Conservation (phyloP, 768 basidiomycete genomes). For the Suillus lakei region DNA sequence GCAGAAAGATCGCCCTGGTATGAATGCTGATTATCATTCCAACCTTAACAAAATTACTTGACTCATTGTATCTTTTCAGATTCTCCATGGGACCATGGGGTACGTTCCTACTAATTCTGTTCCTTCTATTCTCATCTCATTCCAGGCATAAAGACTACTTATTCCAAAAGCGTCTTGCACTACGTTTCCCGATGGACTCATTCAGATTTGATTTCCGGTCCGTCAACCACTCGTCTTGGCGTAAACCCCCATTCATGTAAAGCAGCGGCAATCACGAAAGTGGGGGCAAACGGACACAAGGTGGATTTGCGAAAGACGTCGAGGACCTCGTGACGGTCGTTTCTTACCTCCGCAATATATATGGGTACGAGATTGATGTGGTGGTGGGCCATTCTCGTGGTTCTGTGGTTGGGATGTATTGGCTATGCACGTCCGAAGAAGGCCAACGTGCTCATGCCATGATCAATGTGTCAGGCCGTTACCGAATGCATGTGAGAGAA, state of each 20-base stretch:
- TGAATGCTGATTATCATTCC: constrained; percentile 29
- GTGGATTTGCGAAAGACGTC: constrained; percentile 62
- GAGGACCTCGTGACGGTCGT: constrained; percentile 71
- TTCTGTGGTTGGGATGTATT: constrained; percentile 66
- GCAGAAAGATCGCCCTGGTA: constrained; percentile 69
- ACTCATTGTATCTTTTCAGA: constrained; percentile 47
- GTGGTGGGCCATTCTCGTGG: constrained; percentile 83
- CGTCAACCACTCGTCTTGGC: constrained; percentile 23
- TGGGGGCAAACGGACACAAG: constrained; percentile 65
- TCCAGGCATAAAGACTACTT: constrained; percentile 85
- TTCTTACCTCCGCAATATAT: constrained; percentile 56
- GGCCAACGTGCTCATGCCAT: constrained; percentile 61
- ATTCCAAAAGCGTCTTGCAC: constrained; percentile 75
- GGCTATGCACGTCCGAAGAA: constrained; percentile 68
- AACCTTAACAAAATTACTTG: constrained; percentile 13
- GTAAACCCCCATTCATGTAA: constrained; percentile 10
- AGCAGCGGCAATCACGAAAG: constrained; percentile 80
- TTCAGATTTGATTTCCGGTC: constrained; percentile 90
- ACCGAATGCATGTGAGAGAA: constrained; percentile 73
- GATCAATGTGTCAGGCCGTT: constrained; percentile 78
- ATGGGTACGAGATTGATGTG: constrained; percentile 72
- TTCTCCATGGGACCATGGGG: constrained; percentile 83
- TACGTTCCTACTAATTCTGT: constrained; percentile 35
- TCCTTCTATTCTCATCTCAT: neutral
- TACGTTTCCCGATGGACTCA: constrained; percentile 70